These are phyloP conservation scores for Aspergillus ochraceus DNA, from an alignment of 2,329 filamentous ascomycete species.

Conservation along the genomic window DNA sequence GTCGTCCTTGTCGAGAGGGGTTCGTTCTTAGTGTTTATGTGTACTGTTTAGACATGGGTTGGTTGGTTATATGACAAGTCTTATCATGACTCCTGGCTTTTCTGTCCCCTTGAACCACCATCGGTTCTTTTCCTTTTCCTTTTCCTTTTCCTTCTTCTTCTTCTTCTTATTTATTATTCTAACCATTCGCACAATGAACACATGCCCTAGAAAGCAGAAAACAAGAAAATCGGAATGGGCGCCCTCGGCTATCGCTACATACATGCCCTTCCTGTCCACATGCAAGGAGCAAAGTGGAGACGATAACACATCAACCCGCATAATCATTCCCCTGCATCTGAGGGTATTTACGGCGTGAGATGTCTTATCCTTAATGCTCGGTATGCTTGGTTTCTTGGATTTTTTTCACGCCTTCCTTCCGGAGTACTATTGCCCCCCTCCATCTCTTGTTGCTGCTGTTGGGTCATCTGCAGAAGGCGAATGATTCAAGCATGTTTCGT, in stretches of 20 bases:
- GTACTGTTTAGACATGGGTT: not conserved
- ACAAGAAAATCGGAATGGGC: not conserved
- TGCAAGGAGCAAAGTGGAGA: slow-evolving; percentile 8
- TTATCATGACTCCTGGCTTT: too few species aligned
- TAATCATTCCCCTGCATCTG: slow-evolving; percentile 7
- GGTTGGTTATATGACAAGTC: too few species aligned
- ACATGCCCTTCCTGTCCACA: slow-evolving; percentile 4
- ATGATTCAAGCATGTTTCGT: not conserved
- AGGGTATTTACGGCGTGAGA: not conserved
- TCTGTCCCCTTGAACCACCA: not conserved
- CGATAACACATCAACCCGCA: slow-evolving; percentile 9
- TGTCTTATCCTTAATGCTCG: not conserved
- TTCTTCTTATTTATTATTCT: not conserved
- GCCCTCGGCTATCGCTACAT: not conserved
- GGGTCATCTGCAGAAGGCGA: too few species aligned
- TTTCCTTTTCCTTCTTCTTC: too few species aligned
- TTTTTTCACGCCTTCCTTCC: not conserved
- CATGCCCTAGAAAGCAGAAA: not conserved
- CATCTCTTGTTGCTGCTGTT: not conserved
- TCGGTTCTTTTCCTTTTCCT: too few species aligned
- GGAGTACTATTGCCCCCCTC: not conserved
- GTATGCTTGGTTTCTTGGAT: not conserved
- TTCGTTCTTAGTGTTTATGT: too few species aligned
- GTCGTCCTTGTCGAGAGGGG: not conserved
- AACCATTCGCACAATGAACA: not conserved